phyloP scores from a whole-genome alignment of 106 monocot species.

The Cymbidium sinense region DNA sequence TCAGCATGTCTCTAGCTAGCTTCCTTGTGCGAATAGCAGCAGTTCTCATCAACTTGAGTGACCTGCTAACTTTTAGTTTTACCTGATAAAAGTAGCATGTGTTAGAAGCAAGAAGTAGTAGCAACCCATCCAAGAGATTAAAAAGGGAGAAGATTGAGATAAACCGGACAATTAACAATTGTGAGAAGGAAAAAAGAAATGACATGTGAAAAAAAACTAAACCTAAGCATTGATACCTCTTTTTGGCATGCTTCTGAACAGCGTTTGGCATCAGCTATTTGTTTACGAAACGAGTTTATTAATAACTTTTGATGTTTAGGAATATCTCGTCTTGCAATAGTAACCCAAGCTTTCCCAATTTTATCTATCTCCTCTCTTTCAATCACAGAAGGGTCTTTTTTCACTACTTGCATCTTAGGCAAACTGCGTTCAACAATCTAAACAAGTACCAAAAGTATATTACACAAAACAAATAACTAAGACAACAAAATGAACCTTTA shows the following conservation, averaged over 20 bases:
- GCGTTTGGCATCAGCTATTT: conserved; percentile 70
- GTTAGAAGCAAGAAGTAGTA: not conserved
- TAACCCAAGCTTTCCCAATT: conserved; percentile 70
- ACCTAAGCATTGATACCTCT: conserved; percentile 52
- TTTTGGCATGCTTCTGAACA: conserved; percentile 80
- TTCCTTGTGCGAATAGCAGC: conserved; percentile 76
- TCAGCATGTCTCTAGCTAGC: conserved; percentile 75
- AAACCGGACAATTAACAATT: not conserved
- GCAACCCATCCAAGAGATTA: conserved; percentile 1
- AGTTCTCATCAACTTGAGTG: conserved; percentile 75
- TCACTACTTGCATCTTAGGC: conserved; percentile 73
- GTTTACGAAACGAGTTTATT: conserved; percentile 63
- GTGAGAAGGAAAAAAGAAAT: not conserved
- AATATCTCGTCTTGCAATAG: conserved; percentile 72
- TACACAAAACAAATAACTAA: not conserved
- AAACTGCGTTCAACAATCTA: conserved; percentile 97
- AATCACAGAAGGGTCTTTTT: conserved; percentile 83
- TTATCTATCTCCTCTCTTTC: conserved; percentile 88
- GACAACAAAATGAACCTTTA: not conserved
- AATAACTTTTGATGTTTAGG: conserved; percentile 74
- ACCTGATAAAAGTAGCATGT: conserved; percentile 44
- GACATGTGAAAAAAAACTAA: not conserved
- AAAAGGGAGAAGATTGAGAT: not conserved
- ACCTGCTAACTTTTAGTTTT: conserved; percentile 81
- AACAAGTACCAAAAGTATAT: not conserved